Evolutionary conservation across 805 yeast species (phyloP), one percentile per base, ranked within the genome.

Genomic region (Barnettozyma californica): DNA sequence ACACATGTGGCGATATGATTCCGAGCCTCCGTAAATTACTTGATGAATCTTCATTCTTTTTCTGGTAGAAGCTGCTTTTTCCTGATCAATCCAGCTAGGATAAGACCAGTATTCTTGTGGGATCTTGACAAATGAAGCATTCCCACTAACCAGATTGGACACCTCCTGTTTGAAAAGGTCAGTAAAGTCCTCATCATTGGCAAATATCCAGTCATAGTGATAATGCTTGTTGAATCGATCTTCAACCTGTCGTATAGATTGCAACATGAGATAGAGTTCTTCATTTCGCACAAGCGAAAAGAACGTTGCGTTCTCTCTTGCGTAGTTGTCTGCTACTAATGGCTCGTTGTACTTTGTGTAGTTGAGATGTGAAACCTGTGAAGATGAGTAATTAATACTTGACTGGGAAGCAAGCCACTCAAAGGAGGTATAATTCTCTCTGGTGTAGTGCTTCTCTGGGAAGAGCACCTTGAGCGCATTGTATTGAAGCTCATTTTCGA

Each of bases 141-240:
- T 73, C 54, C 97, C 97, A 37, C 90, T 80, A 13, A 83, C 81
- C 60, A 89, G 68, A 11, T 85, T 76, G 2, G 78, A 53, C n/a
- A 95, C 86, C 31, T 79, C 76, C 21, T 69, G 68, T 59, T 80
- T 87, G 67, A 94, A 92, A 57, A 87, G 92, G 2, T 87, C 90
- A 44, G 80, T 74, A 68, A 92, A 94, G 40, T 77, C 84, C 50
- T 83, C 88, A 64, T 92, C 97, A 66, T 92, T 92, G 58, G 94
- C 74, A 67, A 92, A 94, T 19, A 90, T 92, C 97, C 98, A 92
- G 58, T 95, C 97, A 63, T 92, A 92, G 54, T 86, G 75, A 69
- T 70, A 90, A 44, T 85, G 76, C n/a, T 70, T 63, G 71, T 92
- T 92, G 69, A 84, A 86, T 35, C 91, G 66, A 54, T 76, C 81